A percentile compares a stretch with the other conserved stretches of the same genome.
Evolutionary conservation across 2,329 filamentous ascomycete species (phyloP).

Genomic region (Fonsecaea erecta): DNA sequence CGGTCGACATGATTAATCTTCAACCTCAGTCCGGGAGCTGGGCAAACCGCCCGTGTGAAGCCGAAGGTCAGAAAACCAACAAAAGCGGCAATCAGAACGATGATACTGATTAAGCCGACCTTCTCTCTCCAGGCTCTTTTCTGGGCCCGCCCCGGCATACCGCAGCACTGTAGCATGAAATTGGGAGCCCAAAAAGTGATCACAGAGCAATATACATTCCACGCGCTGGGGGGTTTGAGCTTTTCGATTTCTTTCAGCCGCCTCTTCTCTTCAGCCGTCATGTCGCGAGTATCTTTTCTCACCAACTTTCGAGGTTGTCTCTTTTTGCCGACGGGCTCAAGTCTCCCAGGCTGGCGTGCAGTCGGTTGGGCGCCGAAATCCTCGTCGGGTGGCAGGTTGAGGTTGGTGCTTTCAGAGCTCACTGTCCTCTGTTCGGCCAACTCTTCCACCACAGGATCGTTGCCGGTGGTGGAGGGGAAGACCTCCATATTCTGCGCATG

Average conservation of each 20-base stretch:
- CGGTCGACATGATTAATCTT: conserved; percentile 78
- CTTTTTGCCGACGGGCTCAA: conserved; percentile 39
- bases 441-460: conserved; percentile 84
- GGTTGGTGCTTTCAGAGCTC: conserved; percentile 67
- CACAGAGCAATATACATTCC: conserved; percentile 93
- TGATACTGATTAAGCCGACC: conserved; percentile 94
- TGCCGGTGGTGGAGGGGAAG: conserved; percentile 86
- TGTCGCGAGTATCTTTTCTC: conserved; percentile 62
- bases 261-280: conserved; percentile 64
- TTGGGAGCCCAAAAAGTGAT: conserved; percentile 95
- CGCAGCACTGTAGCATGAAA: conserved; percentile 81
- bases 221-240: conserved; percentile 79
- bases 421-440: conserved; percentile 57
- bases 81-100: conserved; percentile 80
- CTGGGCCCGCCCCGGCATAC: conserved; percentile 82
- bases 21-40: conserved; percentile 70
- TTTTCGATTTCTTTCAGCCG: conserved; percentile 65
- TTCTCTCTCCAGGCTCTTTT: conserved; percentile 96
- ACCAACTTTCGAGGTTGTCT: conserved; percentile 64
- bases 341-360: conserved; percentile 41
- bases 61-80: conserved; percentile 97
- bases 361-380: conserved; percentile 37
- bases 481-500: conserved; percentile 93
- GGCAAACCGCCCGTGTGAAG: conserved; percentile 88
- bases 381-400: conserved; percentile 49